Evolutionary conservation across 371 early-diverging fungal species (phyloP), one percentile per base, ranked within the genome.

Genomic region (Smittium mucronatum): DNA sequence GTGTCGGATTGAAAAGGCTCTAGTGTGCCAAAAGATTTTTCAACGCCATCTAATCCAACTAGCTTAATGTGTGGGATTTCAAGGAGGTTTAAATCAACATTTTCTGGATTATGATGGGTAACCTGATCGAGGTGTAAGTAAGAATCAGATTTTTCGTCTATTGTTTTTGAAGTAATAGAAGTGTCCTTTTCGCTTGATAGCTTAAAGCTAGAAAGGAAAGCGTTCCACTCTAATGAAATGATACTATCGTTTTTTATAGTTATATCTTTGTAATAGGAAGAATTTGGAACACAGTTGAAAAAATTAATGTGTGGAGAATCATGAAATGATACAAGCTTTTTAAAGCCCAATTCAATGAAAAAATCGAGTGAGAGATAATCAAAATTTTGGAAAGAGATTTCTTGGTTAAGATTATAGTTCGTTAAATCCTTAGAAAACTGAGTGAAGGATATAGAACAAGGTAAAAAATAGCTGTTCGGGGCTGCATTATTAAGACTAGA

Each of bases 211-310:
- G 74, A 85, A 86, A 88, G 28, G 83, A 85, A 67, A 82, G 81
- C 58, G 73, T 78, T 59, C 95, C 95, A 97, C 71, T 88, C 90
- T 2, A 97, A 81, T 32, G 91, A 91, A 60, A 95, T 93, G 69
- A 90, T 93, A 15, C 94, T 93, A 35, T 89, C 85, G 78, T 97
- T 97, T 78, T 87, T 88, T 26, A 97, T 84, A 0, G 89, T 87
- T 71, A 97, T 92, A 69, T 92, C 92, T 68, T 89, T 90, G 79
- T 89, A 87, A 72, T 93, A 95, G 2, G 87, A 87, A 34, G 86
- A 88, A 21, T 94, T 94, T 21, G 88, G 80, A 8, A 94, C 87
- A 73, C 96, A 94, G 75, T 95, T 95, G 65, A 95, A 94, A 79
- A 97, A 93, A 69, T 86, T 86, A 34, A 96, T 81, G 21, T 95